phyloP scores from a whole-genome alignment of 2,329 filamentous ascomycete species.

The Plenodomus tracheiphilus region DNA sequence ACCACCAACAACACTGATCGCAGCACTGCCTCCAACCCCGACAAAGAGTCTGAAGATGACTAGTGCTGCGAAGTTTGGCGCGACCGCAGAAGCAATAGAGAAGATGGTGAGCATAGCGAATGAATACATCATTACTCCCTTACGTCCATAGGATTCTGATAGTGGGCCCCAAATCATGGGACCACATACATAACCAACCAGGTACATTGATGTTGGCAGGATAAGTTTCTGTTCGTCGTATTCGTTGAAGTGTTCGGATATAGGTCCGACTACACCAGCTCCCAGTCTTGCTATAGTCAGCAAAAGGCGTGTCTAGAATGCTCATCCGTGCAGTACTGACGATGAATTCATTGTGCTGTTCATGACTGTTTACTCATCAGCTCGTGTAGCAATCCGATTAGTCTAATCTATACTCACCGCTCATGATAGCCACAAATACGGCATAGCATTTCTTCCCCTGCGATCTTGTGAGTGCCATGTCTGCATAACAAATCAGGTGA shows the following conservation, averaged over 20 bases:
- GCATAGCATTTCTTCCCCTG: conserved; percentile 60
- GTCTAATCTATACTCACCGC: conserved; percentile 48
- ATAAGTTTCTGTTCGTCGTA: conserved; percentile 50
- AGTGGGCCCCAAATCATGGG: conserved; percentile 51
- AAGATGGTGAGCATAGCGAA: conserved; percentile 54
- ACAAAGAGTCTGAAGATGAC: conserved; percentile 50
- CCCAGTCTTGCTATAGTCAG: conserved; percentile 50
- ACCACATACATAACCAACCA: conserved; percentile 53
- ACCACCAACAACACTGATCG: conserved; percentile 62
- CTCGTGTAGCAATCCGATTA: background rate
- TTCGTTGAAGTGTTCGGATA: conserved; percentile 61
- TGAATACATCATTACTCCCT: conserved; percentile 53
- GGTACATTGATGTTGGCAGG: conserved; percentile 55
- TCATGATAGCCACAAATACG: conserved; percentile 57
- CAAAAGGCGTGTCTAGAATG: background rate
- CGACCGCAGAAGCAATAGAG: conserved; percentile 49
- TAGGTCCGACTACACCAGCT: conserved; percentile 63
- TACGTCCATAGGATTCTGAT: conserved; percentile 51
- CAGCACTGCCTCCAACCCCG: conserved; percentile 50
- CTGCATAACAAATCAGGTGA: background rate
- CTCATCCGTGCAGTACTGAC: conserved; percentile 7
- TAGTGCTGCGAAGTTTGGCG: conserved; percentile 49
- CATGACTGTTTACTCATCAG: conserved; percentile 42
- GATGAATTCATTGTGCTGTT: conserved; percentile 70
- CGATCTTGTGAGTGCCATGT: background rate